Percentiles rank a stretch among this genome's conserved stretches.
Conservation (phyloP, 2,329 filamentous ascomycete species). For the Meredithiella fracta region DNA sequence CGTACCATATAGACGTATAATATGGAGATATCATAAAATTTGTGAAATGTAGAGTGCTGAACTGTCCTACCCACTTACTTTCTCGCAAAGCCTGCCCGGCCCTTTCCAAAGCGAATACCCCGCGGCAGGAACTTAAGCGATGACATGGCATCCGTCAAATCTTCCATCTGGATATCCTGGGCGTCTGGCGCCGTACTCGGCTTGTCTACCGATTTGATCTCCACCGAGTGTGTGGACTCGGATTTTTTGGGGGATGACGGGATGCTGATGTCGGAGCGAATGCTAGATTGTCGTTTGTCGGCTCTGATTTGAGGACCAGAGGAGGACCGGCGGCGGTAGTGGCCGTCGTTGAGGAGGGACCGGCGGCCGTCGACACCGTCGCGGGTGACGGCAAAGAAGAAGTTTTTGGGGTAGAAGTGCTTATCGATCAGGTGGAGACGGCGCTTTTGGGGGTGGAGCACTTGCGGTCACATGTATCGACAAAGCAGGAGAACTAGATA, state of each 20-base stretch:
- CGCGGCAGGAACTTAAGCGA: constrained; percentile 53
- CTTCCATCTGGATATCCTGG: constrained; percentile 41
- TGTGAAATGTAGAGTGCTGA: background rate
- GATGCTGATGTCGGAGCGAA: background rate
- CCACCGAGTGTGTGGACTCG: background rate
- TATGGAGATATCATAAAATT: background rate
- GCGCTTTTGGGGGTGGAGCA: constrained; percentile 70
- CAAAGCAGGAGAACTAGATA: constrained; percentile 65
- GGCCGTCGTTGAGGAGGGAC: constrained; percentile 55
- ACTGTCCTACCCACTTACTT: constrained; percentile 19
- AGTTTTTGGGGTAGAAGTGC: constrained; percentile 77
- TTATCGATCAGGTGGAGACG: constrained; percentile 85
- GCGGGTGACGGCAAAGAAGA: constrained; percentile 75
- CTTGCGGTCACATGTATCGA: constrained; percentile 71
- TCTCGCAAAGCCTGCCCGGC: constrained; percentile 37
- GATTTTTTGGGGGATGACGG: constrained; percentile 2
- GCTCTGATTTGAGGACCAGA: constrained; percentile 22
- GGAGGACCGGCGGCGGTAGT: constrained; percentile 34
- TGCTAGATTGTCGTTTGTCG: constrained; percentile 16
- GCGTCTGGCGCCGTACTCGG: constrained; percentile 8
- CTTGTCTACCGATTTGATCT: background rate
- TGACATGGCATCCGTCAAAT: constrained; percentile 51
- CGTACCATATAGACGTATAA: too few species aligned
- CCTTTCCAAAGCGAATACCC: constrained; percentile 48
- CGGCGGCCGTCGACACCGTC: constrained; percentile 74